phyloP scores from a whole-genome alignment of 2,329 filamentous ascomycete species.

The Fusarium annulatum region DNA sequence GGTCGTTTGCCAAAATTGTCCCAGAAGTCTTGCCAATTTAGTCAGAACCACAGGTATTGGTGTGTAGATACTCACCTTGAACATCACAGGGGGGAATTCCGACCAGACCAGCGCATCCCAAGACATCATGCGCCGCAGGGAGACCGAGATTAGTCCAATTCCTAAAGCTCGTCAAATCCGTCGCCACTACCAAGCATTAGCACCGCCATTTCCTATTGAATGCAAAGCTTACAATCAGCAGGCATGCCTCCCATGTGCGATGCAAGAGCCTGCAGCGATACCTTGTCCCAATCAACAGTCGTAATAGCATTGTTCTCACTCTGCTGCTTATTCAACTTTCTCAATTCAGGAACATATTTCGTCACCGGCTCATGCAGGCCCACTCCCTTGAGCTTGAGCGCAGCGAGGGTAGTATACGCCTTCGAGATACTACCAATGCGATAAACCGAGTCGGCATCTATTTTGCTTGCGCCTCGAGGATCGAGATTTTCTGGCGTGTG shows the following conservation, averaged over 20 bases:
- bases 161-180: slow-evolving; percentile 2
- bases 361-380: slow-evolving; percentile 11
- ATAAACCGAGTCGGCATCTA: slow-evolving; percentile 5
- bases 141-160: slow-evolving; percentile 13
- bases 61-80: neutral
- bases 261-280: neutral
- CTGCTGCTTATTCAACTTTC: slow-evolving; percentile 3
- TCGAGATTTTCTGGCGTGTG: slow-evolving; percentile 6
- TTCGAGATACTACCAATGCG: slow-evolving; percentile 16
- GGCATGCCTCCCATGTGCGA: slow-evolving; percentile 19
- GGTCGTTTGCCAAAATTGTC: slow-evolving; percentile 15
- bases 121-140: neutral
- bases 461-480: slow-evolving; percentile 1
- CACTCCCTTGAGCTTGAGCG: neutral
- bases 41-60: neutral
- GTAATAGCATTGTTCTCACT: neutral
- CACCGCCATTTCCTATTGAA: too few species aligned
- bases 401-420: slow-evolving; percentile 1
- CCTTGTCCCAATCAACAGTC: neutral
- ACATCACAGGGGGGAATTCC: neutral
- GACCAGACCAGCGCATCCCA: neutral
- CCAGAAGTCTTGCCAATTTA: slow-evolving; percentile 1
- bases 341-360: slow-evolving; percentile 13
- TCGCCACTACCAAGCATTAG: slow-evolving; percentile 1
- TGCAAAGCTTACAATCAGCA: neutral